Evolutionary conservation across 495 filamentous ascomycete genomes (phyloP).

Genomic region (Penicillium psychrofluorescens): DNA sequence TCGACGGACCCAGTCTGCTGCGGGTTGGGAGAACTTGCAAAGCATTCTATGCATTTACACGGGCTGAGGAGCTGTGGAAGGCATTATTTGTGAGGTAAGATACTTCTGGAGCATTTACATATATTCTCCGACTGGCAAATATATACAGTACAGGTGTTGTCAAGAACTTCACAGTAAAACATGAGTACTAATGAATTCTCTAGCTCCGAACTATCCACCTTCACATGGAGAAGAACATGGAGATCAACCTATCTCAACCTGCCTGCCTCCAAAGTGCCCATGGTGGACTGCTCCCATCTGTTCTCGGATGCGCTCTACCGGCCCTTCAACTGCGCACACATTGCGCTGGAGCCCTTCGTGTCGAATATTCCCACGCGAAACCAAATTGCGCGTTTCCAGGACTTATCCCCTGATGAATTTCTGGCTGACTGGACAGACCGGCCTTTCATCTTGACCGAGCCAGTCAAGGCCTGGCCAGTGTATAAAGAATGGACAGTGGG

Average conservation of each 20-base stretch:
- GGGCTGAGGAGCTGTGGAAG: constrained; percentile 89
- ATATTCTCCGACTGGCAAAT: not conserved
- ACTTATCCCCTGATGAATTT: constrained; percentile 70
- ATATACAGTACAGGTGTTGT: not conserved
- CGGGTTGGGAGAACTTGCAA: constrained; percentile 76
- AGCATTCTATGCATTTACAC: constrained; percentile 79
- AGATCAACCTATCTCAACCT: constrained; percentile 67
- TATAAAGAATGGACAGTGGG: constrained; percentile 68
- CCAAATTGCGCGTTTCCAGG: constrained; percentile 58
- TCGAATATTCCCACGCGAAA: constrained; percentile 66
- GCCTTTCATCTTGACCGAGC: constrained; percentile 83
- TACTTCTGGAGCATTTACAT: not conserved
- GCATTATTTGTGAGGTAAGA: constrained; percentile 78
- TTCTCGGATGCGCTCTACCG: constrained; percentile 89
- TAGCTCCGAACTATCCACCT: constrained; percentile 31
- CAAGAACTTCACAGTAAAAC: not conserved
- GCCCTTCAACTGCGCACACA: constrained; percentile 84
- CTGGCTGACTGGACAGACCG: constrained; percentile 64
- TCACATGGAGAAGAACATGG: constrained; percentile 82
- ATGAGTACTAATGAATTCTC: no score
- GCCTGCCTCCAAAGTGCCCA: constrained; percentile 47
- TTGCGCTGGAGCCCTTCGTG: constrained; percentile 56
- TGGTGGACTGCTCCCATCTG: constrained; percentile 59
- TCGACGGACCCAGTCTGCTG: constrained; percentile 58
- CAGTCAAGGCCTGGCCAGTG: constrained; percentile 78